Base-by-base conservation (phyloP, 805 yeast genomes). In the Kazachstania viticola region DNA sequence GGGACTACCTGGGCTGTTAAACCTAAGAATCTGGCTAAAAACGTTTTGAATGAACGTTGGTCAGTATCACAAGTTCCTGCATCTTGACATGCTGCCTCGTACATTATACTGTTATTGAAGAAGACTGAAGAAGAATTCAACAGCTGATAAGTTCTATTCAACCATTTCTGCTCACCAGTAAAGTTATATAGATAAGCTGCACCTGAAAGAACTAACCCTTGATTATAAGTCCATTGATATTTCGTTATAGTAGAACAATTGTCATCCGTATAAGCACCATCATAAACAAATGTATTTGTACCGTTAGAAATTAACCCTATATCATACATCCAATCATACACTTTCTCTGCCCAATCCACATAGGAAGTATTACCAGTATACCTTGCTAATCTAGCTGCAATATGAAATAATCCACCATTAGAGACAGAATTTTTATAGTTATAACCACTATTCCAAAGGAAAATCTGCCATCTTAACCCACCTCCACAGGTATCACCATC, bases 391-490 rank as follows among this genome's bases (percentile, higher is more conserved):
- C 96, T 67, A 1, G 95, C 91, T 12, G 80, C 93, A 25, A 87
- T 51, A 45, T 83, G 83, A 70, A 87, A 85, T 33, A 87, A 62
- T 30, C 85, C 80, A 14, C 94, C 95, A 56, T 83, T 85, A 12
- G 91, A 69, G 35, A 87, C 83, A 22, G 95, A 63, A 54, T 88
- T 88, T 57, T 88, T 88, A 58, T 88, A 88, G 54, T 81, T 79
- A 54, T 84, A 88, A 38, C 97, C 97, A 4, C 82, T 67, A 54
- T 88, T 88, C 94, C 95, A 87, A 35, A 76, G 67, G 62, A 77
- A 88, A 47, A 88, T 88, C 63, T 88, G 97, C 97, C 97, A 88
- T 57, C 96, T 67, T 37, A 88, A 60, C 0, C 97, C 96, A 36
- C 97, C 97, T 27, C 65, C 69, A 60, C 97, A 88, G 6, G 50